Conservation (phyloP, 257 asterid species). For the Penstemon davidsonii region DNA sequence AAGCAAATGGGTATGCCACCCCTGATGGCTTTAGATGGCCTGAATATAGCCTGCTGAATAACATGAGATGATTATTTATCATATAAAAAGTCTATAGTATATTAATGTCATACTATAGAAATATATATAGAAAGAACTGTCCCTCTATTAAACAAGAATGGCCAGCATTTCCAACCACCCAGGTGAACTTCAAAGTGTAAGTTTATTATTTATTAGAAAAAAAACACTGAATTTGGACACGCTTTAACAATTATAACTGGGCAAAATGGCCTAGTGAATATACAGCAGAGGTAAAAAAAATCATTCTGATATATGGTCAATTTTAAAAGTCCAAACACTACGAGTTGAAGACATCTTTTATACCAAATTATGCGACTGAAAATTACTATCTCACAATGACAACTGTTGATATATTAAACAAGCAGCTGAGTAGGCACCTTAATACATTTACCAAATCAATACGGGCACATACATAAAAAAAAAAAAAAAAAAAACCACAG, state of each 20-base stretch:
- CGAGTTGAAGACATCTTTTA: not conserved
- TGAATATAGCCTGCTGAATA: slow-evolving; percentile 51
- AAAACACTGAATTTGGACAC: not conserved
- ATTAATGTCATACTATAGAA: slow-evolving; percentile 11
- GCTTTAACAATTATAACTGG: too few relatives aligned
- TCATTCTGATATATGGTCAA: too few relatives aligned
- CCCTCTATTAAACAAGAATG: not conserved
- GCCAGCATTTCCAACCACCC: slow-evolving; percentile 13
- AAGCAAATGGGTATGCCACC: slow-evolving; percentile 71
- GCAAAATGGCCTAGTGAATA: too few relatives aligned
- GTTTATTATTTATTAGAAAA: not conserved
- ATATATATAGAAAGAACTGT: not conserved
- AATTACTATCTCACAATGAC: not conserved
- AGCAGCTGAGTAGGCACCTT: not conserved
- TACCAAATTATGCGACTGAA: not conserved
- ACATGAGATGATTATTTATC: slow-evolving; percentile 19
- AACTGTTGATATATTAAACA: not conserved
- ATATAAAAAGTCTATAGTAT: not conserved
- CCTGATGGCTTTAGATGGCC: slow-evolving; percentile 60
- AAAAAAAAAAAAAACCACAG: not conserved
- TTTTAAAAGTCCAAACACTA: too few relatives aligned
- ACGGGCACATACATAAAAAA: not conserved
- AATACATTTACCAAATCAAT: not conserved
- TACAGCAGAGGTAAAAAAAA: too few relatives aligned
- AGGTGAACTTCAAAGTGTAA: too few relatives aligned